Evolutionary conservation across 2,329 filamentous ascomycete genomes (phyloP), one percentile per base, ranked within the genome.

Genomic region (Xylaria sp.): DNA sequence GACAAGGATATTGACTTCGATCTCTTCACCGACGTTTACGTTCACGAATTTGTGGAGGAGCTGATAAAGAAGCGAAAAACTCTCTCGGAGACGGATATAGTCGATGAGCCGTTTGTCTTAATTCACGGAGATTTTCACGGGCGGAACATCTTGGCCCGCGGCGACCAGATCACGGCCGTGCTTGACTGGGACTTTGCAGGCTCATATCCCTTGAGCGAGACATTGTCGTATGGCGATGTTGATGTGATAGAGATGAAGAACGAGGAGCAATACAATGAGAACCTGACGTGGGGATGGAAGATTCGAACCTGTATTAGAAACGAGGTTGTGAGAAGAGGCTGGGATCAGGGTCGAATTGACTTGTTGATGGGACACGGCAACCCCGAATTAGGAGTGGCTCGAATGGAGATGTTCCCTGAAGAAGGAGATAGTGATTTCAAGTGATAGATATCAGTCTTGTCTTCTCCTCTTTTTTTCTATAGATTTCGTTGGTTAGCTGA

Each of bases 141-240:
- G 12, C 20, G 68, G 20, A 70, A 70, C 32, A 65, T 70, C 25
- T 39, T 70, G 57, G 50, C 18, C 3, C 41, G 20, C 1, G 60
- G 66, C 9, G 57, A 48, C 20, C 20, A 59, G n/a, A 58, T 70
- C 9, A 20, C 28, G 2, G 65, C 65, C 10, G 36, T 70, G 1
- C 13, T 70, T 1, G 68, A 68, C 32, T 68, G 68, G 68, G 65
- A 68, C 1, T 70, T 70, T 48, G 61, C 68, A 3, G 68, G 68
- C 15, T 57, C 62, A 1, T 70, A 68, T 48, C 68, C 68, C 3
- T 30, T 70, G 12, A 65, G 68, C 20, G 65, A 70, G 25, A 28
- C 58, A 15, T 60, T 68, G 34, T 10, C 57, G 6, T 12, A 36
- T 12, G 58, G 53, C 2, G 23, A 12, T 25, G 6, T 66, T 1